These are phyloP conservation scores for Takashimella tepidaria DNA, from an alignment of 1,284 basidiomycete species.

Conservation along the genomic window DNA sequence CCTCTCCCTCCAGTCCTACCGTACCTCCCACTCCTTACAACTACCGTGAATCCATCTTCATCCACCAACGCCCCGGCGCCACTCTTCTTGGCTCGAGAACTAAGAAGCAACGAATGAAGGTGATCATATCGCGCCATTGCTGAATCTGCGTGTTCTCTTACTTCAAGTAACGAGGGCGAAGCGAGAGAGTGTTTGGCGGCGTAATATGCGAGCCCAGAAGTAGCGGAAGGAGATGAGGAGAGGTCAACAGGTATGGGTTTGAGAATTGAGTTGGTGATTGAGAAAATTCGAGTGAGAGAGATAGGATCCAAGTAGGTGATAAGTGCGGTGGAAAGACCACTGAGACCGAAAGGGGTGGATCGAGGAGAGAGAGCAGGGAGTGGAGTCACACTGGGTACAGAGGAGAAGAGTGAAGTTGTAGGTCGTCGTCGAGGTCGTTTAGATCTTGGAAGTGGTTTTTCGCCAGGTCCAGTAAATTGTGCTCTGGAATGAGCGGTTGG, in stretches of 20 bases:
- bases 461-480: constrained; percentile 15
- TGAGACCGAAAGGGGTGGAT: constrained; percentile 19
- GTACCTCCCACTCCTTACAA: constrained; percentile 78
- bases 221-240: constrained; percentile 51
- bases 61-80: constrained; percentile 69
- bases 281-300: constrained; percentile 62
- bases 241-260: constrained; percentile 35
- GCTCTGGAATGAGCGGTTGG: constrained; percentile 5
- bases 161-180: constrained; percentile 64
- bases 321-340: constrained; percentile 55
- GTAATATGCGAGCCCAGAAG: constrained; percentile 67
- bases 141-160: constrained; percentile 69
- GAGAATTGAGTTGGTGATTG: constrained; percentile 31
- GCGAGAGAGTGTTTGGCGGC: constrained; percentile 57
- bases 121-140: constrained; percentile 71
- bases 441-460: constrained; percentile 18
- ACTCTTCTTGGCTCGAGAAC: constrained; percentile 52
- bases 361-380: constrained; percentile 33
- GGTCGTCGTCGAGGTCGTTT: constrained; percentile 25
- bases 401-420: constrained; percentile 59
- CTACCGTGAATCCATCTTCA: constrained; percentile 86
- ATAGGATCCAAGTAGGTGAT: constrained; percentile 68
- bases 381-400: constrained; percentile 42
- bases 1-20: constrained; percentile 76
- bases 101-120: constrained; percentile 52